phyloP scores from a whole-genome alignment of 2,329 filamentous ascomycete genomes.

The Alternaria arbusti region DNA sequence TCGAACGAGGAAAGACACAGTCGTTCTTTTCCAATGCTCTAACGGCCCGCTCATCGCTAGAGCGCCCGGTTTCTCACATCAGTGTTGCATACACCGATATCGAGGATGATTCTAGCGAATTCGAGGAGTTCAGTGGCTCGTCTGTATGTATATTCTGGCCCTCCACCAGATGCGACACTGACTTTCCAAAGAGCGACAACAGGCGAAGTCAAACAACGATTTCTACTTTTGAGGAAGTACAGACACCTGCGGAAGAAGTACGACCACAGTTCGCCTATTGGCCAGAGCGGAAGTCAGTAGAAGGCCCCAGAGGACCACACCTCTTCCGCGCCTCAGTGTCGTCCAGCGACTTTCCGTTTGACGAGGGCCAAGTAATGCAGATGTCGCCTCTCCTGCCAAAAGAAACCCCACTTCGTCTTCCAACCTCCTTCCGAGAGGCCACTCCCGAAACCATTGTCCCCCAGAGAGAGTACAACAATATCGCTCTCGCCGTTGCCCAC shows the following conservation, averaged over 20 bases:
- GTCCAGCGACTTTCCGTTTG: slow-evolving; percentile 59
- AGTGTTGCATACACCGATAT: slow-evolving; percentile 81
- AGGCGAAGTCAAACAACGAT: slow-evolving; percentile 82
- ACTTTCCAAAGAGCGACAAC: slow-evolving; percentile 58
- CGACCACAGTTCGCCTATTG: slow-evolving; percentile 67
- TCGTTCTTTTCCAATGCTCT: slow-evolving; percentile 64
- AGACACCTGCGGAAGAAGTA: slow-evolving; percentile 71
- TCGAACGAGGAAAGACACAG: slow-evolving; percentile 55
- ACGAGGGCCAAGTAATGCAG: slow-evolving; percentile 60
- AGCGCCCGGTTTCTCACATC: slow-evolving; percentile 71
- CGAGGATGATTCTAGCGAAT: slow-evolving; percentile 62
- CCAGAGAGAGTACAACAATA: slow-evolving; percentile 57
- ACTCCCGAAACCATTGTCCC: slow-evolving; percentile 48
- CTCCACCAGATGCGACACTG: slow-evolving; percentile 18
- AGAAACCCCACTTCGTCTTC: slow-evolving; percentile 54
- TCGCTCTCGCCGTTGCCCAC: slow-evolving; percentile 59
- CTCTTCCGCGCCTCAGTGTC: slow-evolving; percentile 77
- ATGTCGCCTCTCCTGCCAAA: slow-evolving; percentile 78
- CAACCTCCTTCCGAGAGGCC: slow-evolving; percentile 51
- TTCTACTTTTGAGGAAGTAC: slow-evolving; percentile 83
- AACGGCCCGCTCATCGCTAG: slow-evolving; percentile 49
- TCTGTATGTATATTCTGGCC: slow-evolving; percentile 63
- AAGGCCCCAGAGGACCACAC: slow-evolving; percentile 85
- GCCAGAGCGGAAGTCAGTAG: slow-evolving; percentile 68
- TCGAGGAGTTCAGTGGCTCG: slow-evolving; percentile 61